These are phyloP conservation scores for Withania somnifera DNA, from an alignment of 305 asterid genomes.

Conservation along the genomic window DNA sequence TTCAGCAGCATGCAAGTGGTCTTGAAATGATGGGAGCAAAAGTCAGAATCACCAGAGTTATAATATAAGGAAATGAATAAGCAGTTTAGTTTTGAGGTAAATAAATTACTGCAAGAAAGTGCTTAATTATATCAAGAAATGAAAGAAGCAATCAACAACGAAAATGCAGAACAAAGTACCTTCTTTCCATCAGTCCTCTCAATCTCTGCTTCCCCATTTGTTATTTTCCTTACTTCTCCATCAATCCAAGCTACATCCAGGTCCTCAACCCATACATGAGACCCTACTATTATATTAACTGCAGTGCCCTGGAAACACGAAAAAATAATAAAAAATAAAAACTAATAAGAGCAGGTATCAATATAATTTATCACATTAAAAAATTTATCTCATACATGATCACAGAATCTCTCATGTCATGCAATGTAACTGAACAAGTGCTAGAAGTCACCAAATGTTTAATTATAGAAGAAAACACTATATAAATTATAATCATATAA, in stretches of 20 bases:
- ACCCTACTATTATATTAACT: conserved; percentile 87
- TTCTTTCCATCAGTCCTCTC: conserved; percentile 69
- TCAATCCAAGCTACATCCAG: conserved; percentile 64
- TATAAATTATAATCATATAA: too few species aligned
- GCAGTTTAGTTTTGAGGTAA: too few species aligned
- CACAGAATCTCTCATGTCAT: neutral
- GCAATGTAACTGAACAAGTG: neutral
- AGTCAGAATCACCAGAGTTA: neutral
- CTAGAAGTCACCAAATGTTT: neutral
- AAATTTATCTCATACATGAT: neutral
- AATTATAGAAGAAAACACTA: too few species aligned
- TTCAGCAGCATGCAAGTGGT: neutral
- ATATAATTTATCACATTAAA: neutral
- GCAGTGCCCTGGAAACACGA: conserved; percentile 53
- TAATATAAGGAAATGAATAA: neutral
- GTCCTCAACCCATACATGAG: conserved; percentile 95
- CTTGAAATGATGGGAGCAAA: neutral
- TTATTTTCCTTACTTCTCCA: conserved; percentile 74
- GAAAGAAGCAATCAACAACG: neutral
- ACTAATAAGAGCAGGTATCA: neutral
- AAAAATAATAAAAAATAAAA: conserved; percentile 5
- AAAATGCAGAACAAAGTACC: conserved; percentile 26
- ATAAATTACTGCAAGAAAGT: neutral
- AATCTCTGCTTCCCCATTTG: conserved; percentile 61
- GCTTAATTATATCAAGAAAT: neutral